phyloP scores from a whole-genome alignment of 805 yeast species.

The Pichia gijzeniarum region DNA sequence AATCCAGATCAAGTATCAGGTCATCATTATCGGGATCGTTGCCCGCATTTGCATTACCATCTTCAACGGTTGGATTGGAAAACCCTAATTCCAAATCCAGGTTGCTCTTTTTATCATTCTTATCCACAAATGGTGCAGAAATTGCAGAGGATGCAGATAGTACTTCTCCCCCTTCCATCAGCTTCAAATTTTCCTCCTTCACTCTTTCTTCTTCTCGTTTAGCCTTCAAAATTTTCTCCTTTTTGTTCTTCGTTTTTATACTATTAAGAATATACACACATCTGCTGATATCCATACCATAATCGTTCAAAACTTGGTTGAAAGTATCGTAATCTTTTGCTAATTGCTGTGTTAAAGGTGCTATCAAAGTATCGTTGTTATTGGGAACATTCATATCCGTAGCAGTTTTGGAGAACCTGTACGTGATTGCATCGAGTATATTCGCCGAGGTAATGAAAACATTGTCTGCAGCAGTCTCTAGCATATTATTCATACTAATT shows the following conservation, averaged over 20 bases:
- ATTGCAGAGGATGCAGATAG: too few species aligned
- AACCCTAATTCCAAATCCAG: slow-evolving; percentile 1
- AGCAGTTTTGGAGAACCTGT: slow-evolving; percentile 21
- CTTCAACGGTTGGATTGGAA: background rate
- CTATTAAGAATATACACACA: slow-evolving; percentile 24
- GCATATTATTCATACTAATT: slow-evolving; percentile 20
- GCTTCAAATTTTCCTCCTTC: slow-evolving; percentile 5
- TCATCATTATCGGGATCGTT: slow-evolving; percentile 13
- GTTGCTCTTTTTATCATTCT: slow-evolving; percentile 15
- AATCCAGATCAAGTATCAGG: slow-evolving; percentile 24
- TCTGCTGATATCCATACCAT: slow-evolving; percentile 24
- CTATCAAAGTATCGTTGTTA: slow-evolving; percentile 24
- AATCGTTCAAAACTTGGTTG: slow-evolving; percentile 26
- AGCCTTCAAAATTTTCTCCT: slow-evolving; percentile 25
- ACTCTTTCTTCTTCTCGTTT: slow-evolving; percentile 20
- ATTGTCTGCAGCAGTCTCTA: slow-evolving; percentile 29
- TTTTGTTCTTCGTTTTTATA: slow-evolving; percentile 23
- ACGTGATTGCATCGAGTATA: slow-evolving; percentile 27
- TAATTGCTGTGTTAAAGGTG: slow-evolving; percentile 22
- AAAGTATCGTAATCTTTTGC: slow-evolving; percentile 24
- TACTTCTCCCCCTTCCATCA: background rate
- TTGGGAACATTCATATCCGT: slow-evolving; percentile 24
- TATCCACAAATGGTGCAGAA: background rate
- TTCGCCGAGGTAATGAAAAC: slow-evolving; percentile 30
- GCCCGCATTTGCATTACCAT: background rate